Percentiles rank a stretch among this genome's conserved stretches.
phyloP scores from a whole-genome alignment of 495 filamentous ascomycete species.

The Melanomma pulvis-pyrius region DNA sequence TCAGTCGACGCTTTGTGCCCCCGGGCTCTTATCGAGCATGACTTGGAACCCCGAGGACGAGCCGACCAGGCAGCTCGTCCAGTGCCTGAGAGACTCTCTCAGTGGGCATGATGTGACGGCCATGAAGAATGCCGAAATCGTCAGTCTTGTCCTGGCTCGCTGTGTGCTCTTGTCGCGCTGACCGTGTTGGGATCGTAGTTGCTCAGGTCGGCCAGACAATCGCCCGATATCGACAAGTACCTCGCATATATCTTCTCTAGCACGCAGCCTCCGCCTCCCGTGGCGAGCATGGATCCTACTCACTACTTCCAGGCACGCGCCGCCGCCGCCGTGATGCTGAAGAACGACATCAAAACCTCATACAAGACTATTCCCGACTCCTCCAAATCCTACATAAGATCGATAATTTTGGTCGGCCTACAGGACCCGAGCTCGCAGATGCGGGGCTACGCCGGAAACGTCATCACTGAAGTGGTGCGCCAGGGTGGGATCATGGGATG shows the following conservation, averaged over 20 bases:
- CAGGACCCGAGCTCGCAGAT: slow-evolving; percentile 82
- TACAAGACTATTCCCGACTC: slow-evolving; percentile 70
- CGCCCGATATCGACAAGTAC: slow-evolving; percentile 96
- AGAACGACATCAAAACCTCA: slow-evolving; percentile 79
- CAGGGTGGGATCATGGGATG: slow-evolving; percentile 85
- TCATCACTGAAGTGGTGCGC: slow-evolving; percentile 90
- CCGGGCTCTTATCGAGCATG: slow-evolving; percentile 55
- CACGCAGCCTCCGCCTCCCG: slow-evolving; percentile 58
- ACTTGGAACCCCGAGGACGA: slow-evolving; percentile 90
- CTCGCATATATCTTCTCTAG: slow-evolving; percentile 87
- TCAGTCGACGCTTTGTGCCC: background rate
- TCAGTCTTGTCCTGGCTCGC: slow-evolving; percentile 47
- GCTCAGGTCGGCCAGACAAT: slow-evolving; percentile 87
- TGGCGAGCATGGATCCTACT: slow-evolving; percentile 56
- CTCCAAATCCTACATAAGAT: slow-evolving; percentile 73
- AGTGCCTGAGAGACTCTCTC: slow-evolving; percentile 88
- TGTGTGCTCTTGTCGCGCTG: slow-evolving; percentile 24
- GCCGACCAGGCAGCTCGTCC: slow-evolving; percentile 83
- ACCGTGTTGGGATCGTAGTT: slow-evolving; percentile 61
- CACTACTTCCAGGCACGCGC: slow-evolving; percentile 77
- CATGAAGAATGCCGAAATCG: slow-evolving; percentile 79
- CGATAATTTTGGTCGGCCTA: slow-evolving; percentile 74
- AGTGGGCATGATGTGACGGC: slow-evolving; percentile 74
- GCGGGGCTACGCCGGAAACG: slow-evolving; percentile 84
- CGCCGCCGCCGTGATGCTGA: slow-evolving; percentile 89